Base-by-base conservation (phyloP, 257 asterid species). In the Ilex asprella region DNA sequence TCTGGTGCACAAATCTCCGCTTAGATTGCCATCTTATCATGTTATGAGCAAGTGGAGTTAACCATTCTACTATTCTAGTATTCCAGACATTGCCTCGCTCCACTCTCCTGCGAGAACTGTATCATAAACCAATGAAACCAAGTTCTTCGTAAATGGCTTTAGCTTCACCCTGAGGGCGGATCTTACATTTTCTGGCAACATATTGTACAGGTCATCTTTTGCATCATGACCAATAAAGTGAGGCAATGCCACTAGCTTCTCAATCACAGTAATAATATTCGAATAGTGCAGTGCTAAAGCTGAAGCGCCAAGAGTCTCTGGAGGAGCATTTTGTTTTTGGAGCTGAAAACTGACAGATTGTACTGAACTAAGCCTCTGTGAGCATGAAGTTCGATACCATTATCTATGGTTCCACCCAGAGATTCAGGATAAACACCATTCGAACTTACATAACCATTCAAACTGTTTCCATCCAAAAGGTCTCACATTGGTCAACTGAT, bases 21-120 rank as follows among this genome's bases (percentile, higher is more conserved):
- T 91, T 96, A 0, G 98, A 84, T 67, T 91, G 98, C 98, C 97
- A 91, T 64, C 92, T 84, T 54, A 91, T 81, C 83, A 85, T 91
- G 80, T 81, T 85, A 67, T 91, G 96, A 61, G 98, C 98, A 30
- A 91, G 89, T 1, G 98, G 98, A 31, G 95, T 84, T 31, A 91
- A 72, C 96, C 98, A n/a, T n/a, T n/a, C n/a, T n/a, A n/a, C n/a
- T n/a, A 91, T 41, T 84, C 95, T 6, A 91, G 84, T 5, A 81
- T 84, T 57, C 66, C 82, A 44, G 71, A 49, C 81, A 91, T 87
- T 3, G 86, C 96, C 39, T 85, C 85, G 4, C 76, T 88, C 98
- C 98, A 86, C 69, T 86, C 91, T 9, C 74, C 82, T 0, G 85
- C 89, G 63, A 91, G 96, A 63, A 71, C 78, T 1, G 84, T 70